Percentiles rank a stretch among this genome's conserved stretches.
Conservation (phyloP, 148 eudicot species). For the Chenopodium formosanum region DNA sequence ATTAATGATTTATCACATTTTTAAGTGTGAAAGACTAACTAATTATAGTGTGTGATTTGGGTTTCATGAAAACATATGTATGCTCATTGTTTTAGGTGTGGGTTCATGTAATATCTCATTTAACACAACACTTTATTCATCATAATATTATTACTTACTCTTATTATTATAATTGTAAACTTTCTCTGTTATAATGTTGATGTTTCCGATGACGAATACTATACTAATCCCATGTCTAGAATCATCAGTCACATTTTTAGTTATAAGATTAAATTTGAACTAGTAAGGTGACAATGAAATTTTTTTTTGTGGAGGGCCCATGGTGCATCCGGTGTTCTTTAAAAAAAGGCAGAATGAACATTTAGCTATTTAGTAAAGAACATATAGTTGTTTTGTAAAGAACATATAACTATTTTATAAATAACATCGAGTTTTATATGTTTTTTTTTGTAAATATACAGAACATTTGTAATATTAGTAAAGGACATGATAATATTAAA, state of each 20-base stretch:
- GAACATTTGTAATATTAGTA: no score
- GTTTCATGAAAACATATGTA: background rate
- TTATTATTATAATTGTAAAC: background rate
- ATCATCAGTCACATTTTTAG: background rate
- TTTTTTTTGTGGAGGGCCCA: no score
- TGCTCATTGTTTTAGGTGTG: slow-evolving; percentile 4
- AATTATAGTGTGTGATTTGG: background rate
- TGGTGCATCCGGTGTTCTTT: no score
- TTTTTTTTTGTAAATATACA: no score
- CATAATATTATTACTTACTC: background rate
- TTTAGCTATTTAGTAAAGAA: no score
- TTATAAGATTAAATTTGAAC: no score
- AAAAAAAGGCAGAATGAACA: no score
- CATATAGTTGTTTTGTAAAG: no score
- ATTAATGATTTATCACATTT: background rate
- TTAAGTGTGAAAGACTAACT: background rate
- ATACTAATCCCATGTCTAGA: background rate
- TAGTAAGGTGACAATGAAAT: no score
- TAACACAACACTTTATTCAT: background rate
- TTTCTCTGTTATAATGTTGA: background rate
- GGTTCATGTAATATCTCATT: background rate
- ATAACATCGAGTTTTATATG: no score
- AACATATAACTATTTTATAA: no score
- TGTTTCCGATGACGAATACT: background rate
- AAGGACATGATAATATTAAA: no score